Evolutionary conservation across 768 basidiomycete species (phyloP), one percentile per base, ranked within the genome.

Genomic region (Xerocomus brunneocitrinus): DNA sequence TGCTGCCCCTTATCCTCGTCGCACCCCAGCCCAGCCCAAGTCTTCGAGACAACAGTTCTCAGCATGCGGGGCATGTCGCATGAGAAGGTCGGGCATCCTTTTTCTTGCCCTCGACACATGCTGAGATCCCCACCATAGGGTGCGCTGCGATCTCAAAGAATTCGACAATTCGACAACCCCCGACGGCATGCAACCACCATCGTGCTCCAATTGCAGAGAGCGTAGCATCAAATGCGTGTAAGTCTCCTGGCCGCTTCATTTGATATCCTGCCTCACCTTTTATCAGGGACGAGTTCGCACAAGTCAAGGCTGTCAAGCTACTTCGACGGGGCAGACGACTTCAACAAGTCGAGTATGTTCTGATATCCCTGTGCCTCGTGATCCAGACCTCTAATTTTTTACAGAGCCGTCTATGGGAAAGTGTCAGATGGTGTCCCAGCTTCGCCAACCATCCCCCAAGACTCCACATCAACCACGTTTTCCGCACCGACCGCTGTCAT

Each of bases 71-170:
- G 91, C 91, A 30, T 97, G 94, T 70, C 84, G 91, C 55, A 90
- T 90, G 83, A 73, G 94, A 67, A 81, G 94, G 86, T 87, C 49
- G 36, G 71, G 58, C 35, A 44, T 46, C 49, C 3, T 25, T 50
- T 42, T 0, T 27, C 50, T 25, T 24, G 24, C 43, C 40, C 30
- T 55, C 5, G 5, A n/a, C 24, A n/a, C 16, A 16, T 16, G 12
- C 42, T 62, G 12, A 65, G 10, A 0, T 6, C 3, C 4, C 13
- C 22, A 4, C 47, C 44, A 27, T 63, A 93, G 91, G 67, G 94
- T 97, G 22, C 89, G 91, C 50, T 97, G 93, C 66, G 93, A 95
- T 75, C 80, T 95, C 52, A 95, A 95, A 68, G 91, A 95, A 70
- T 75, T 86, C 40, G 78, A 82, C 49, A 71, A 82, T 38, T 71